phyloP scores from a whole-genome alignment of 2,329 filamentous ascomycete species.

The Rutstroemia sp. region DNA sequence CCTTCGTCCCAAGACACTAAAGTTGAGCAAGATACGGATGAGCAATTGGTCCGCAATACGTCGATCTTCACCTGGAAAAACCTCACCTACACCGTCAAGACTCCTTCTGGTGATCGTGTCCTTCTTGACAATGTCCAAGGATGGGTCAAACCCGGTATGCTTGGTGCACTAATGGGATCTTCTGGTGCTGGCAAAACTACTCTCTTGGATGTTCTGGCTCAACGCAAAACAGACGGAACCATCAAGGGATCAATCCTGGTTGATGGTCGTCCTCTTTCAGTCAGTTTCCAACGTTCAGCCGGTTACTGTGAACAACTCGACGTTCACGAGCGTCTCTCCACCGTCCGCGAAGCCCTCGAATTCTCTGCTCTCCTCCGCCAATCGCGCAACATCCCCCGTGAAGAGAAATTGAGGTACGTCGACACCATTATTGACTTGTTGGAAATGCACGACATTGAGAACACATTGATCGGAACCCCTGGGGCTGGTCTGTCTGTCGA shows the following conservation, averaged over 20 bases:
- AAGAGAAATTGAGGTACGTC: slow-evolving; percentile 79
- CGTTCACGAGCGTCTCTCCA: slow-evolving; percentile 74
- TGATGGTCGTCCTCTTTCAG: slow-evolving; percentile 58
- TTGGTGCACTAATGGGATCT: slow-evolving; percentile 55
- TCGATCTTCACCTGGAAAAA: slow-evolving; percentile 70
- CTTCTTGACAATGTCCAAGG: slow-evolving; percentile 62
- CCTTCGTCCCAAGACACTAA: slow-evolving; percentile 17
- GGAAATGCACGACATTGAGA: slow-evolving; percentile 59
- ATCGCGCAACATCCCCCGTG: slow-evolving; percentile 57
- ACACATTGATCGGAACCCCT: slow-evolving; percentile 56
- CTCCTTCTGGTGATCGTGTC: slow-evolving; percentile 51
- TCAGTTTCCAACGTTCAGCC: slow-evolving; percentile 82
- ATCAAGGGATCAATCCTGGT: slow-evolving; percentile 75
- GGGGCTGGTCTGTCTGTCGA: slow-evolving; percentile 55
- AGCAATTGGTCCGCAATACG: slow-evolving; percentile 50
- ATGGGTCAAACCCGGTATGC: slow-evolving; percentile 52
- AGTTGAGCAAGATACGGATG: slow-evolving; percentile 30
- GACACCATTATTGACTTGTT: slow-evolving; percentile 63
- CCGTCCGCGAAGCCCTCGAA: slow-evolving; percentile 77
- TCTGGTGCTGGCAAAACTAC: slow-evolving; percentile 81
- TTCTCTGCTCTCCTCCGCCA: slow-evolving; percentile 83
- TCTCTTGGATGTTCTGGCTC: slow-evolving; percentile 76
- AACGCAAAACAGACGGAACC: slow-evolving; percentile 80
- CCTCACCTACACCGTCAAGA: slow-evolving; percentile 59
- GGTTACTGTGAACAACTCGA: slow-evolving; percentile 69